A percentile compares a stretch with the other conserved stretches of the same genome.
These are phyloP conservation scores for Erysimum cheiri DNA, from an alignment of 441 rosid genomes.

Conservation along the genomic window DNA sequence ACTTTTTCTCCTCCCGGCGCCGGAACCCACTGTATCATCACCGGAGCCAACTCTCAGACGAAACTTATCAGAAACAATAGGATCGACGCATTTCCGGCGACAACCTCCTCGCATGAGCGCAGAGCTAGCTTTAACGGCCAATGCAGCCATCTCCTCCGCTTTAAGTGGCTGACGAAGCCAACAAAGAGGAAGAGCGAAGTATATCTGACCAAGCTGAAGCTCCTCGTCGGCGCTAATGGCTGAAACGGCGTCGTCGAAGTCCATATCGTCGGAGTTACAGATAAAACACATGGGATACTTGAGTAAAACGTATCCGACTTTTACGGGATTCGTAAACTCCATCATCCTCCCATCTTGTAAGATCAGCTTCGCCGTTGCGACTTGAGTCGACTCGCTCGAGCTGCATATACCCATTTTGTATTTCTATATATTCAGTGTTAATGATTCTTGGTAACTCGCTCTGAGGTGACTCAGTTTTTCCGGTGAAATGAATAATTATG, in stretches of 20 bases:
- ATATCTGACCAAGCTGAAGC: conserved; percentile 81
- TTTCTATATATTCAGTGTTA: not conserved
- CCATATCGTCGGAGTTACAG: conserved; percentile 93
- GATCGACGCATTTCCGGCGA: conserved; percentile 44
- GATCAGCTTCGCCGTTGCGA: conserved; percentile 73
- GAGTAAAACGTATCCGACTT: conserved; percentile 67
- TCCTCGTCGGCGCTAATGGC: conserved; percentile 72
- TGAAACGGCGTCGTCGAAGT: conserved; percentile 70
- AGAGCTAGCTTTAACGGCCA: conserved; percentile 92
- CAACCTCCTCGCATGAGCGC: conserved; percentile 69
- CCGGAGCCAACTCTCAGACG: conserved; percentile 25
- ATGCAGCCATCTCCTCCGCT: conserved; percentile 90
- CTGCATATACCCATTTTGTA: conserved; percentile 71
- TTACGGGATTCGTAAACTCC: conserved; percentile 78
- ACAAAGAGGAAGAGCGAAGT: conserved; percentile 78
- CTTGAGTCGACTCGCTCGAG: conserved; percentile 65
- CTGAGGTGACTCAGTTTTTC: conserved; percentile 33
- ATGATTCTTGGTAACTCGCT: conserved; percentile 15
- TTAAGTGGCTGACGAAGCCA: conserved; percentile 61
- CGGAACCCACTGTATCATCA: conserved; percentile 41
- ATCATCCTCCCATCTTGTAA: conserved; percentile 77
- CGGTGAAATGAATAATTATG: conserved; percentile 7
- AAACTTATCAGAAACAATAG: conserved; percentile 41
- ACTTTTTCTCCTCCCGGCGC: conserved; percentile 41
- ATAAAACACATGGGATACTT: conserved; percentile 67